Evolutionary conservation across 176 grass and related monocot species (phyloP), one percentile per base, ranked within the genome.

Genomic region (Dendrocalamus sinicus): DNA sequence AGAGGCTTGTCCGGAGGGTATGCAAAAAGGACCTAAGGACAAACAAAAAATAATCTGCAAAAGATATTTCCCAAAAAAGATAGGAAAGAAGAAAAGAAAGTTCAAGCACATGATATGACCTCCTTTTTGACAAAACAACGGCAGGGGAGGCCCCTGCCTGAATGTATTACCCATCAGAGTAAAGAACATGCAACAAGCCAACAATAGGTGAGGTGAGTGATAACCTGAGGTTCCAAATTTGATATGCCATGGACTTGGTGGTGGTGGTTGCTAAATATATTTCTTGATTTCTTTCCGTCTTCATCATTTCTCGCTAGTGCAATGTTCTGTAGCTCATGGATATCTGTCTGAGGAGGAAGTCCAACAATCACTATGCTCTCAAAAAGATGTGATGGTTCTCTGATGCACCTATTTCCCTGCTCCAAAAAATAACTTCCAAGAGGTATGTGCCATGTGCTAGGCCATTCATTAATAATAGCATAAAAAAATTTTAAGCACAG

Each of bases 331-430:
- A 99, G 92, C 70, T 88, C 84, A 46, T 88, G 86, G 35, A 89
- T 84, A 83, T 99, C 97, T 75, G 89, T 87, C 50, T 88, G 84
- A 88, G 97, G 97, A 86, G 95, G 93, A 70, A 99, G 90, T 72
- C 97, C 97, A 77, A 99, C 88, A 88, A 96, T 85, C 73, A 96
- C 87, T 57, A 99, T 91, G 82, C 97, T 96, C 88, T 99, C 97
- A 77, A 96, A 92, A 65, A 96, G 41, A 86, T 88, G 93, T 77
- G 92, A 94, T 58, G 94, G 94, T 80, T 96, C 94, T 86, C 86
- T 92, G 51, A 92, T 81, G 85, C 86, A 80, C 82, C 28, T 94
- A 80, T 92, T 90, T 67, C 95, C 90, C 97, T 96, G 89, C 50
- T 80, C 48, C 62, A 84, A 54, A 54, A 68, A 90, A 90, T 19